A percentile compares a stretch with the other conserved stretches of the same genome.
Conservation (phyloP, 768 basidiomycete species). For the Suillus ampliporus region DNA sequence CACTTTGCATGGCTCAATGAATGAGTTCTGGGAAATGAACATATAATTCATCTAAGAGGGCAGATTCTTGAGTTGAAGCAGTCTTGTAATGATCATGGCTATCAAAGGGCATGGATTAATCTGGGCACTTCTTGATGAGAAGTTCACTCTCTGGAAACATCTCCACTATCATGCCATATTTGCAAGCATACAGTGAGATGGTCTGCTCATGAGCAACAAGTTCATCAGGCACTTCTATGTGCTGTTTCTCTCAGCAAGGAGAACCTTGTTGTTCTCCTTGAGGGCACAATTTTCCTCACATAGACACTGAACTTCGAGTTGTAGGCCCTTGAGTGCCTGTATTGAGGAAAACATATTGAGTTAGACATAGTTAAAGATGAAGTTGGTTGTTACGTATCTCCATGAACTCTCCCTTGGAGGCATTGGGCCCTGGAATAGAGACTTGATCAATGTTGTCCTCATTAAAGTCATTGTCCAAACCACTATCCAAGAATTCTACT, state of each 20-base stretch:
- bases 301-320: slow-evolving; percentile 2
- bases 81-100: not conserved
- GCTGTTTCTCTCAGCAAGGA: not conserved
- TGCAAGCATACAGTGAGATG: not conserved
- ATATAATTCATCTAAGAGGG: not conserved
- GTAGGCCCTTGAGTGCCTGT: not conserved
- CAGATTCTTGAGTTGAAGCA: not conserved
- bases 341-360: not conserved
- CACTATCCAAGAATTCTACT: not conserved
- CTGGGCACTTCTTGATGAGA: not conserved
- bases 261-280: slow-evolving; percentile 1
- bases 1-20: not conserved
- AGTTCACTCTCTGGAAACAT: not conserved
- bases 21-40: not conserved
- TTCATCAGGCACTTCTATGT: not conserved
- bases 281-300: not conserved
- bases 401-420: not conserved
- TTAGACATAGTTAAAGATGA: not conserved
- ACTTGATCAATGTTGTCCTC: not conserved
- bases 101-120: not conserved
- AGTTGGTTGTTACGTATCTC: not conserved
- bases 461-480: not conserved
- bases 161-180: slow-evolving; percentile 2
- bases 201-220: not conserved
- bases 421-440: not conserved